phyloP scores from a whole-genome alignment of 306 rosid genomes.

The Sesbania bispinosa region DNA sequence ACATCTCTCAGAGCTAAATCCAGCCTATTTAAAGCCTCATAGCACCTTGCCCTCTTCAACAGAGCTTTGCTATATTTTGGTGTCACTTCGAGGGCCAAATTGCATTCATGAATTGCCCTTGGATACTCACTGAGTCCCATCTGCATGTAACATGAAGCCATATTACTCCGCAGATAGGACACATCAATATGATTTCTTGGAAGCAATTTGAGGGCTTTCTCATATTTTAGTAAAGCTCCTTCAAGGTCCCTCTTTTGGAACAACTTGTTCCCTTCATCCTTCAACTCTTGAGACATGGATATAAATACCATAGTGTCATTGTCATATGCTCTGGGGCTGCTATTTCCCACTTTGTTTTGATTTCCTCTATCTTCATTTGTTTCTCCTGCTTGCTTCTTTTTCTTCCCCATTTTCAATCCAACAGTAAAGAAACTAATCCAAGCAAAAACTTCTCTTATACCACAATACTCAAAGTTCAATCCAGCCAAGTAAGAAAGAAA shows the following conservation, averaged over 20 bases:
- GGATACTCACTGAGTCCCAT: conserved; percentile 78
- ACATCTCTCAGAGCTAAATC: conserved; percentile 82
- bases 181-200: conserved; percentile 72
- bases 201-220: conserved; percentile 74
- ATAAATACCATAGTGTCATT: conserved; percentile 55
- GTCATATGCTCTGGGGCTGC: conserved; percentile 41
- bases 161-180: conserved; percentile 74
- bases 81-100: conserved; percentile 75
- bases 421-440: conserved; percentile 22
- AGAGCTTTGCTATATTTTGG: conserved; percentile 78
- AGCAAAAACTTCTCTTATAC: conserved; percentile 10
- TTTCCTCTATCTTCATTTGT: conserved; percentile 34
- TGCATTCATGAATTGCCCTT: conserved; percentile 74
- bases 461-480: conserved; percentile 21
- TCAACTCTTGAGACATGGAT: conserved; percentile 61
- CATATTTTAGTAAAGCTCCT: conserved; percentile 75
- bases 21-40: conserved; percentile 72
- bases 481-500: conserved; percentile 21
- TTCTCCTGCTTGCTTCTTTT: conserved; percentile 51
- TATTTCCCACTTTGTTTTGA: conserved; percentile 37
- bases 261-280: conserved; percentile 80
- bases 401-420: conserved; percentile 62
- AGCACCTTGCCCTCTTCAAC: conserved; percentile 87
- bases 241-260: conserved; percentile 71
- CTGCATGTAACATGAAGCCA: conserved; percentile 94